phyloP scores from a whole-genome alignment of 495 filamentous ascomycete species.

The Trichoderma reesei region DNA sequence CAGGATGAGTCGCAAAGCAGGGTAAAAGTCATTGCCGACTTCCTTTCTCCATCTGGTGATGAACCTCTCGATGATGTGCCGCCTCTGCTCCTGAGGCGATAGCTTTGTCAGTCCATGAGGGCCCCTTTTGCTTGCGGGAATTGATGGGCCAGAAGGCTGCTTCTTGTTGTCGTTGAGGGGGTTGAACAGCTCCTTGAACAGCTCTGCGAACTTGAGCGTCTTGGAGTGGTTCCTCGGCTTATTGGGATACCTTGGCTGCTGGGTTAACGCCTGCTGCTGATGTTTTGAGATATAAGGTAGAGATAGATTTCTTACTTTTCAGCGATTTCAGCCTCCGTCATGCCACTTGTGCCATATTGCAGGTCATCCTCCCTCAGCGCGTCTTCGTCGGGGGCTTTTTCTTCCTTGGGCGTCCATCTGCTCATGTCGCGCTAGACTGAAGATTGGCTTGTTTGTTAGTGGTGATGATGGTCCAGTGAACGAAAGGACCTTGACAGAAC shows the following conservation, averaged over 20 bases:
- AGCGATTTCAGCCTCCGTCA: conserved; percentile 1
- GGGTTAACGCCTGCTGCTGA: too few species aligned
- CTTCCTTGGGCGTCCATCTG: conserved; percentile 2
- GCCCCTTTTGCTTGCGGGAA: conserved; percentile 44
- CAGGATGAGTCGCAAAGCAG: conserved; percentile 84
- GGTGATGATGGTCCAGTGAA: too few species aligned
- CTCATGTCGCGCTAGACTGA: not conserved
- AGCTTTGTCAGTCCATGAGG: conserved; percentile 47
- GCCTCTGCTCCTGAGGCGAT: conserved; percentile 72
- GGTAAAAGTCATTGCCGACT: conserved; percentile 87
- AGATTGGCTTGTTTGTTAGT: not conserved
- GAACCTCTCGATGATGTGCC: conserved; percentile 82
- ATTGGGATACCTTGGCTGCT: conserved; percentile 60
- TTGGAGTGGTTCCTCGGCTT: conserved; percentile 68
- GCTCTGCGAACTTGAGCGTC: conserved; percentile 74
- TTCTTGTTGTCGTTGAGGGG: conserved; percentile 78
- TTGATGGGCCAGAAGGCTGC: conserved; percentile 46
- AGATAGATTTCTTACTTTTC: conserved; percentile 1
- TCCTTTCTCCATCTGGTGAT: conserved; percentile 81
- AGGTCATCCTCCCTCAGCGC: conserved; percentile 5
- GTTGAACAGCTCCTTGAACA: conserved; percentile 73
- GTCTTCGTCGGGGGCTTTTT: conserved; percentile 11
- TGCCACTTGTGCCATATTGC: conserved; percentile 8
- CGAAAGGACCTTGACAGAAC: too few species aligned
- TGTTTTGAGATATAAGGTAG: not conserved